Conservation (phyloP, 441 rosid genomes). For the Raphanus hybrid region DNA sequence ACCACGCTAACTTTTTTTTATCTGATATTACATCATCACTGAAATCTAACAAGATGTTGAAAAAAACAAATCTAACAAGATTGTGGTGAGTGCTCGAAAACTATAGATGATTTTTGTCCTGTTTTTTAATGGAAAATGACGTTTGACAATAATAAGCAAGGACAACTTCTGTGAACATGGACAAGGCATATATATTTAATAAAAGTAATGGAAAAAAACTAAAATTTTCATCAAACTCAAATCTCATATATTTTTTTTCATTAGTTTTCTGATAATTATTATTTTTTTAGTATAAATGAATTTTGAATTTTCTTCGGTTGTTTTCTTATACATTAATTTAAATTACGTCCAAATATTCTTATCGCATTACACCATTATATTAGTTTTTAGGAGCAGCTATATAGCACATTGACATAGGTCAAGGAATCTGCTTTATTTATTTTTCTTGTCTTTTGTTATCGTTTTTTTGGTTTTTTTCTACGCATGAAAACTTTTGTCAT, state of each 20-base stretch:
- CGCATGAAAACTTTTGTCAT: conserved; percentile 14
- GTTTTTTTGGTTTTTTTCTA: neutral
- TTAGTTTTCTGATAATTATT: neutral
- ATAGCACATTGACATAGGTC: conserved; percentile 20
- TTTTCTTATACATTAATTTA: neutral
- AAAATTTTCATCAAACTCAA: too few relatives aligned
- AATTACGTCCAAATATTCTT: neutral
- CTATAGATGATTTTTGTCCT: neutral
- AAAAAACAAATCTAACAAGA: conserved; percentile 26
- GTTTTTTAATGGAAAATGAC: conserved; percentile 28
- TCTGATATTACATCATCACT: neutral
- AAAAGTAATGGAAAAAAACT: too few relatives aligned
- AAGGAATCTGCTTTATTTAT: conserved; percentile 29
- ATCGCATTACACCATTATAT: neutral
- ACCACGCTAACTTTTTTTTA: neutral
- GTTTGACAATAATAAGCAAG: conserved; percentile 26
- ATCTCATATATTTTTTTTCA: too few relatives aligned
- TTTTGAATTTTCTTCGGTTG: neutral
- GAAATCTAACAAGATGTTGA: neutral
- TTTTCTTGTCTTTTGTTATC: neutral
- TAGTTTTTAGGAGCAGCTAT: neutral
- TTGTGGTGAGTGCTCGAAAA: conserved; percentile 27
- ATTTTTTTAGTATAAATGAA: neutral
- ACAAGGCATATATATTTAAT: neutral
- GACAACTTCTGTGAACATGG: conserved; percentile 33